Conservation (phyloP, 495 filamentous ascomycete genomes). For the Geoglossum glabrum region DNA sequence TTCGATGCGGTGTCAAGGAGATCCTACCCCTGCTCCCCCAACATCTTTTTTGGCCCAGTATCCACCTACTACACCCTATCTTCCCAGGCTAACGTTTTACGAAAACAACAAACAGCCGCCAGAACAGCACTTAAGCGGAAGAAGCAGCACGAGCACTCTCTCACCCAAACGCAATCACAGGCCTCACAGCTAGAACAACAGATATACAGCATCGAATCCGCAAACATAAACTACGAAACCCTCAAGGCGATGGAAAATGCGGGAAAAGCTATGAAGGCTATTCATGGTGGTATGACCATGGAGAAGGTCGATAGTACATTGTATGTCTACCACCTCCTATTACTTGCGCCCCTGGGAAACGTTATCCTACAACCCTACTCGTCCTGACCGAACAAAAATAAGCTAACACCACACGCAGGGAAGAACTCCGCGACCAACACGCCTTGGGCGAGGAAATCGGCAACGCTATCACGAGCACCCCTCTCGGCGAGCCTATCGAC, state of each 20-base stretch:
- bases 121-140: slow-evolving; percentile 85
- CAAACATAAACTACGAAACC: slow-evolving; percentile 97
- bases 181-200: slow-evolving; percentile 85
- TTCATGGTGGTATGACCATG: slow-evolving; percentile 75
- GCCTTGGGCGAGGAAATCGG: slow-evolving; percentile 82
- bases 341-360: background rate
- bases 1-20: background rate
- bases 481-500: slow-evolving; percentile 54
- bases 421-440: slow-evolving; percentile 81
- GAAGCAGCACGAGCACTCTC: slow-evolving; percentile 76
- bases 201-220: slow-evolving; percentile 89
- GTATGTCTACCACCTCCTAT: slow-evolving; percentile 31
- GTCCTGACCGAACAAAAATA: no score
- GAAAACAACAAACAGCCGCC: slow-evolving; percentile 37
- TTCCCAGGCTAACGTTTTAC: slow-evolving; percentile 4
- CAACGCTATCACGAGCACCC: slow-evolving; percentile 53
- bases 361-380: no score
- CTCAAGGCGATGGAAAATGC: slow-evolving; percentile 85
- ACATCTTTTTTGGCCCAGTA: background rate
- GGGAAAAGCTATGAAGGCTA: slow-evolving; percentile 69
- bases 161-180: slow-evolving; percentile 75
- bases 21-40: background rate
- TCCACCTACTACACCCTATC: background rate
- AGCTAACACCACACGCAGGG: slow-evolving; percentile 34
- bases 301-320: slow-evolving; percentile 90